Base-by-base conservation (phyloP, 2,329 filamentous ascomycete species). In the Neurospora crassa region DNA sequence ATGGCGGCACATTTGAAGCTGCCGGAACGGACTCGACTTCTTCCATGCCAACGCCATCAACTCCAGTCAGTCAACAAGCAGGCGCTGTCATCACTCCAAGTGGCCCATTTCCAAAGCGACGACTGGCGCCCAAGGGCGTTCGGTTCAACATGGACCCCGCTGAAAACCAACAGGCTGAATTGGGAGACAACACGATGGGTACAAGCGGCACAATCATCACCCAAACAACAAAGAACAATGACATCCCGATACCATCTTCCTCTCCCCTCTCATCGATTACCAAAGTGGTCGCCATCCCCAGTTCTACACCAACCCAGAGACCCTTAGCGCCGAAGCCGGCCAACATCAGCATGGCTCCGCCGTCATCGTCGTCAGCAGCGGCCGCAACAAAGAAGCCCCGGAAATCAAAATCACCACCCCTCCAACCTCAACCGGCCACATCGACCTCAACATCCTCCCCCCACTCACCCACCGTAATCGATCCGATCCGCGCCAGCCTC, bases 401-500 rank as follows among this genome's bases (percentile, higher is more conserved):
- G 71, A 70, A 42, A 43, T 53, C 20, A 12, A 29, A 53, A 16
- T 16, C 47, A 53, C 47, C 70, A 14, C 41, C 67, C 63, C 45
- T 63, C 37, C 37, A 73, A 29, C 20, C 47, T 53, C 47, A 71
- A 69, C 75, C 76, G 47, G 74, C 80, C 0, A 80, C 63, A 70
- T 75, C 72, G 47, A 72, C 70, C 40, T 68, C 72, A 68, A 71
- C 67, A 20, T 34, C 73, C 11, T 72, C 75, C 20, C 72, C 71
- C 29, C 77, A 70, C 24, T 76, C 53, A 76, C 24, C 73, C 73
- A n/a, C 77, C 76, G 40, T 87, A 40, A 79, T 83, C 69, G 87
- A 89, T 70, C 86, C 87, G 0, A 77, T 89, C 11, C 83, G 88
- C 43, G 87, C 88, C 7, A 84, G 87, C 2, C 81, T 90, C 69